Conservation (phyloP, 106 monocot genomes). For the Hemerocallis citrina region DNA sequence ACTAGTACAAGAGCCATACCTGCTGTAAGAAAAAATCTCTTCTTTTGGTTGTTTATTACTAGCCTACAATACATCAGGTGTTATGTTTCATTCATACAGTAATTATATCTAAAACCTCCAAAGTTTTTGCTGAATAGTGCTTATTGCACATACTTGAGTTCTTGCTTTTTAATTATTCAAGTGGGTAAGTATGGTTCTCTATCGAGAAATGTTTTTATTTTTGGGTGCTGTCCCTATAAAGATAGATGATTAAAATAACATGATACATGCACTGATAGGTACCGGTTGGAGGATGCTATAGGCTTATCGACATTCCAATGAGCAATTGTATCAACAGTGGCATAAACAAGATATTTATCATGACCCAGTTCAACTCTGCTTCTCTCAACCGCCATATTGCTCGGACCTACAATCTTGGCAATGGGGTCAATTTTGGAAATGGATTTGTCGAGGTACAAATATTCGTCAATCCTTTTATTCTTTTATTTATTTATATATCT, state of each 20-base stretch:
- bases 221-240: too few species aligned
- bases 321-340: conserved; percentile 97
- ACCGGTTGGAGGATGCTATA: conserved; percentile 79
- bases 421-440: conserved; percentile 62
- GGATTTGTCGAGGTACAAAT: conserved; percentile 76
- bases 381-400: conserved; percentile 84
- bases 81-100: too few species aligned
- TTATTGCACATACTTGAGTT: too few species aligned
- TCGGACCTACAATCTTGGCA: conserved; percentile 68
- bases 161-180: too few species aligned
- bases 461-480: too few species aligned
- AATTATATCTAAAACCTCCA: too few species aligned
- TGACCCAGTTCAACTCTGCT: conserved; percentile 86
- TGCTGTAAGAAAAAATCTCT: conserved; percentile 43
- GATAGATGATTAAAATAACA: too few species aligned
- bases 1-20: conserved; percentile 81
- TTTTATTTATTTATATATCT: too few species aligned
- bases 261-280: conserved; percentile 37
- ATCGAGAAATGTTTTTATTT: too few species aligned
- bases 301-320: conserved; percentile 86
- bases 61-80: neutral
- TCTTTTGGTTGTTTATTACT: neutral
- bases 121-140: too few species aligned
- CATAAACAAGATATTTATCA: conserved; percentile 83
- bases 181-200: too few species aligned